Conservation (phyloP, 441 rosid genomes). For the Rhodomyrtus psidioides region DNA sequence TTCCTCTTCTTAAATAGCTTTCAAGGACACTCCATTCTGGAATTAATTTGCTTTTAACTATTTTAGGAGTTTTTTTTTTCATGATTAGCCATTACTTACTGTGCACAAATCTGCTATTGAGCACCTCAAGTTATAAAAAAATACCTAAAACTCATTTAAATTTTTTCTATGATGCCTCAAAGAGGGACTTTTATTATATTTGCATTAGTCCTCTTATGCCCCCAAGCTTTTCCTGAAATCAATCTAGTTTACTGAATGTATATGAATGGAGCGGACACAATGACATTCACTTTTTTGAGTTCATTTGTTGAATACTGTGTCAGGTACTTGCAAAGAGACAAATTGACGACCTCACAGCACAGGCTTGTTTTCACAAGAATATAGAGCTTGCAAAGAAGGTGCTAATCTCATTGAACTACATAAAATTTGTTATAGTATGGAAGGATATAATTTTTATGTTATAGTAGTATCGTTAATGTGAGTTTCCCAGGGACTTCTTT, state of each 20-base stretch:
- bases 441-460: not conserved
- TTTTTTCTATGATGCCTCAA: not conserved
- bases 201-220: not conserved
- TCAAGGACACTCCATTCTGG: too few relatives aligned
- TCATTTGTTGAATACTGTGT: not conserved
- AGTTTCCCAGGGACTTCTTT: too few relatives aligned
- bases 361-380: constrained; percentile 61
- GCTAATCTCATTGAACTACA: not conserved
- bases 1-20: too few relatives aligned
- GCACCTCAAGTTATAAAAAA: not conserved
- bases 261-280: not conserved
- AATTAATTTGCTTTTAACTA: not conserved
- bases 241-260: not conserved
- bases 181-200: not conserved
- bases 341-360: constrained; percentile 57
- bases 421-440: not conserved
- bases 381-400: constrained; percentile 67
- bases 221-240: not conserved
- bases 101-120: not conserved
- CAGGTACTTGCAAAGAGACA: constrained; percentile 74
- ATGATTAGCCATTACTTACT: not conserved
- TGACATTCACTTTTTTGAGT: not conserved
- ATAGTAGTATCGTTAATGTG: not conserved
- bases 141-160: not conserved
- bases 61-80: not conserved